phyloP scores from a whole-genome alignment of 148 eudicot species.

The Chenopodium suecicum region DNA sequence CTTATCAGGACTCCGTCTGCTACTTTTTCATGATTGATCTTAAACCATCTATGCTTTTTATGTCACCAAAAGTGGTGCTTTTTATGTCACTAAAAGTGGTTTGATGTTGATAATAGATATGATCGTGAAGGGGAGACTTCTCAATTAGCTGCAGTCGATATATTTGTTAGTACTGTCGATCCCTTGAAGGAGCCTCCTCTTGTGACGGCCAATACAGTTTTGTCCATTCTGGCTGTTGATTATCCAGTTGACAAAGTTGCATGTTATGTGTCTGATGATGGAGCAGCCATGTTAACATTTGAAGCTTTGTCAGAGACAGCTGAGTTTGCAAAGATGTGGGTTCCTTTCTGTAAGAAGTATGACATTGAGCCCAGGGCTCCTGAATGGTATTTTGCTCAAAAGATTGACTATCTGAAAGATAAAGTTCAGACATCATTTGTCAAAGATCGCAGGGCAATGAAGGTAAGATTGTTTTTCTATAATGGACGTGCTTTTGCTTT shows the following conservation, averaged over 20 bases:
- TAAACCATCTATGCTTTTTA: no score
- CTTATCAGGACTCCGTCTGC: neutral
- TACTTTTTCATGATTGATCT: neutral
- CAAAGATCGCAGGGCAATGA: constrained; percentile 44
- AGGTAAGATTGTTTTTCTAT: constrained; percentile 17
- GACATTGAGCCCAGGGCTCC: constrained; percentile 50
- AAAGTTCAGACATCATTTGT: constrained; percentile 43
- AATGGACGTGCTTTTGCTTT: no score
- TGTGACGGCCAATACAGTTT: constrained; percentile 46
- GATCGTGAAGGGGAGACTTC: constrained; percentile 51
- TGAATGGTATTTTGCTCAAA: constrained; percentile 42
- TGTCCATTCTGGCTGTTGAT: constrained; percentile 48
- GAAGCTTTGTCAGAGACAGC: constrained; percentile 46
- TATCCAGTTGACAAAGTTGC: constrained; percentile 53
- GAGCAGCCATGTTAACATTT: constrained; percentile 51
- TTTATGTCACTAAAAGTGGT: no score
- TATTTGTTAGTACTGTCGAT: constrained; percentile 51
- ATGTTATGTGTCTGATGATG: constrained; percentile 52
- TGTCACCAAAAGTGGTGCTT: no score
- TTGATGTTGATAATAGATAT: constrained; percentile 21
- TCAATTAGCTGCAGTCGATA: constrained; percentile 45
- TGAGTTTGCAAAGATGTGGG: constrained; percentile 47
- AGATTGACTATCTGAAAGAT: constrained; percentile 44
- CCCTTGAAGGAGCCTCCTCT: constrained; percentile 51
- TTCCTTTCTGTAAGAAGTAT: constrained; percentile 39